phyloP scores from a whole-genome alignment of 2,329 filamentous ascomycete species.

The Samsoniella hepiali region DNA sequence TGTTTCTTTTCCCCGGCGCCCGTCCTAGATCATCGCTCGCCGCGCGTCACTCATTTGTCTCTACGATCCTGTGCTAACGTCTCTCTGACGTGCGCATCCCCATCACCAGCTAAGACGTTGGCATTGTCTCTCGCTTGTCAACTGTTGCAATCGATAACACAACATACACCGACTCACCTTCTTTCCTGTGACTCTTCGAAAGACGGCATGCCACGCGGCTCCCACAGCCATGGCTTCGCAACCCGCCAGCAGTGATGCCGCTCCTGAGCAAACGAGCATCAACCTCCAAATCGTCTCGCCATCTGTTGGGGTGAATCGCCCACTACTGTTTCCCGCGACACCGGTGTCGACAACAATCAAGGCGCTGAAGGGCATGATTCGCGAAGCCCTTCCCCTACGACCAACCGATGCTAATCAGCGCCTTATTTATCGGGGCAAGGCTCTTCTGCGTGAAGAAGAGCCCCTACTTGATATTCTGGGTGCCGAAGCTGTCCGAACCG shows the following conservation, averaged over 20 bases:
- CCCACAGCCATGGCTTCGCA: constrained; percentile 15
- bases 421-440: constrained; percentile 58
- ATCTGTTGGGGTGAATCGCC: constrained; percentile 50
- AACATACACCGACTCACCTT: not conserved
- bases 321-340: constrained; percentile 48
- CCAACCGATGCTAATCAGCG: constrained; percentile 55
- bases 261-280: constrained; percentile 35
- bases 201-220: constrained; percentile 11
- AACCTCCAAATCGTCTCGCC: constrained; percentile 59
- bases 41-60: not conserved
- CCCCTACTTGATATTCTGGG: constrained; percentile 58
- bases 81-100: not conserved
- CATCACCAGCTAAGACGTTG: not conserved
- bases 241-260: constrained; percentile 4
- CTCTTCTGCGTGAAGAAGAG: constrained; percentile 52
- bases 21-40: not conserved
- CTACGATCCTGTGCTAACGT: not conserved
- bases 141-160: not conserved
- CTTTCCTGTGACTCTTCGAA: not conserved
- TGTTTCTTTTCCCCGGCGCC: not conserved
- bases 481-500: constrained; percentile 45
- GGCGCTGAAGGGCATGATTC: constrained; percentile 57
- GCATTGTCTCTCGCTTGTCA: not conserved
- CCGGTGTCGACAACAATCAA: constrained; percentile 51
- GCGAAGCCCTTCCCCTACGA: constrained; percentile 46